Evolutionary conservation across 441 rosid genomes (phyloP).

Genomic region (Pelargonium citronellum): DNA sequence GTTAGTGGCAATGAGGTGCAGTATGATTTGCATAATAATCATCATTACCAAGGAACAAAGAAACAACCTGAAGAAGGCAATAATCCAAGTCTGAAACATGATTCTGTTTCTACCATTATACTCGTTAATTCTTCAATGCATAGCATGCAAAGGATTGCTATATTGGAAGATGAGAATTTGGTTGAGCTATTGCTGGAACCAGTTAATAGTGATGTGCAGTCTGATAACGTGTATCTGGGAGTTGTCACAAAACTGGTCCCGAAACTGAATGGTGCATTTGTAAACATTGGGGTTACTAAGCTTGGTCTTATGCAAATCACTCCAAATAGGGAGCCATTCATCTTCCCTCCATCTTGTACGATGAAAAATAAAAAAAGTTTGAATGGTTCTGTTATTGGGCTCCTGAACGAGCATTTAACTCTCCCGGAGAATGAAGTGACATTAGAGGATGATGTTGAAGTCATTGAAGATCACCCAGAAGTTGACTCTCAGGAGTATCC

Average conservation of each 20-base stretch:
- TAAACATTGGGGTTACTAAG: conserved; percentile 72
- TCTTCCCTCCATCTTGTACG: conserved; percentile 76
- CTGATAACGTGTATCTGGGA: conserved; percentile 88
- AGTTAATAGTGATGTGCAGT: conserved; percentile 75
- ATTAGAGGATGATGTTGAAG: conserved; percentile 37
- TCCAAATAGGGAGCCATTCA: conserved; percentile 66
- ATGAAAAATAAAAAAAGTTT: conserved; percentile 38
- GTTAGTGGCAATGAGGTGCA: conserved; percentile 25
- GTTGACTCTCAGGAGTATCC: conserved; percentile 40
- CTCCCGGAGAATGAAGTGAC: conserved; percentile 31
- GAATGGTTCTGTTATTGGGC: conserved; percentile 32
- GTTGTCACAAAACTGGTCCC: conserved; percentile 79
- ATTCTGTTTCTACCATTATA: conserved; percentile 52
- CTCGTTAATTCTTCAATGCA: conserved; percentile 85
- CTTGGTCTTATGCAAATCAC: conserved; percentile 81
- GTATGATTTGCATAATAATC: conserved; percentile 25
- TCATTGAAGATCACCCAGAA: conserved; percentile 45
- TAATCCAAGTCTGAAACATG: conserved; percentile 33
- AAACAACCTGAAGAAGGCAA: conserved; percentile 42
- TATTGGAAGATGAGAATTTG: conserved; percentile 75
- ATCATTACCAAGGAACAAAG: conserved; percentile 36
- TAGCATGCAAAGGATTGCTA: conserved; percentile 94
- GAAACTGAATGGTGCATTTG: conserved; percentile 97
- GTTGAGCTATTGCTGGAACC: conserved; percentile 92
- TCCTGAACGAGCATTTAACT: conserved; percentile 34